Conservation (phyloP, 2,329 filamentous ascomycete species). For the Phaeoacremonium minimum region DNA sequence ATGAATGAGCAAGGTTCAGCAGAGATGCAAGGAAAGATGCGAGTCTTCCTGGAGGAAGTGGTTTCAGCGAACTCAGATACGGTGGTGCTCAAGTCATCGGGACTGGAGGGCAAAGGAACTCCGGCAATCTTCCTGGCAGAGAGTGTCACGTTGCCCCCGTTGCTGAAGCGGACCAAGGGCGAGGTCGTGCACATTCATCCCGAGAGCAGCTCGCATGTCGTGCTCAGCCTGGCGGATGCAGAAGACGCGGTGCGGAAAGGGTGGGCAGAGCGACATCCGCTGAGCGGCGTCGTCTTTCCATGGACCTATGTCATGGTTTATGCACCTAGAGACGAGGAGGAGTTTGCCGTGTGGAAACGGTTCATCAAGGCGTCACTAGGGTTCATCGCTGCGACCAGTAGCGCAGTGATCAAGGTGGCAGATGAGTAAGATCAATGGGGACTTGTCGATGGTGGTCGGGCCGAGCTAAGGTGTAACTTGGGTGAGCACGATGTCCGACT, state of each 20-base stretch:
- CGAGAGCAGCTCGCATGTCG: conserved; percentile 32
- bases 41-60: conserved; percentile 16
- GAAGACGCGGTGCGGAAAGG: conserved; percentile 24
- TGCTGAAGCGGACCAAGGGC: conserved; percentile 13
- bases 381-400: conserved; percentile 6
- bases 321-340: conserved; percentile 29
- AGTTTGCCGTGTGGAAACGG: conserved; percentile 24
- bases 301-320: conserved; percentile 35
- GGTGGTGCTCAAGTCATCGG: conserved; percentile 19
- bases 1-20: conserved; percentile 15
- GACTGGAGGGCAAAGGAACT: conserved; percentile 24
- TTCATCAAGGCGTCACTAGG: conserved; percentile 13
- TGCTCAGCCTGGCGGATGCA: conserved; percentile 31
- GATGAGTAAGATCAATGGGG: no score
- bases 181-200: conserved; percentile 33
- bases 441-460: no score
- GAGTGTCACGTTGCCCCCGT: conserved; percentile 5
- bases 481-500: no score
- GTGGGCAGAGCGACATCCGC: conserved; percentile 33
- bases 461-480: no score
- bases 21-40: conserved; percentile 13
- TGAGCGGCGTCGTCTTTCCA: conserved; percentile 20
- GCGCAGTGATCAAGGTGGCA: not conserved
- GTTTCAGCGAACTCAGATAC: conserved; percentile 19
- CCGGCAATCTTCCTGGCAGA: conserved; percentile 20